Evolutionary conservation across 2,329 filamentous ascomycete species (phyloP).

Genomic region (Torrubiella hemipterigena): DNA sequence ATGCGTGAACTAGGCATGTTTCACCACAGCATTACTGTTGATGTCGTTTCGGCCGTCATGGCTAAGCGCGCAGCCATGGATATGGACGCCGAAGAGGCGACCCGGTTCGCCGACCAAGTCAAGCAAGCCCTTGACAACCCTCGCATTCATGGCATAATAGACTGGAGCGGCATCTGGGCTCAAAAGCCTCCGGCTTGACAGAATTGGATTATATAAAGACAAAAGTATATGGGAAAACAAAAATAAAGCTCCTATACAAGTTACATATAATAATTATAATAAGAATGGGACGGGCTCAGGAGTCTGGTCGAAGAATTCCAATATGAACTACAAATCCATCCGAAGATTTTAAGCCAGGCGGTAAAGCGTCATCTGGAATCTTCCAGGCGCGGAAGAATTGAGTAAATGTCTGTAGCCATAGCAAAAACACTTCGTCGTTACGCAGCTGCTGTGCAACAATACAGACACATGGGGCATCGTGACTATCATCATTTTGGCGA

Average conservation of each 20-base stretch:
- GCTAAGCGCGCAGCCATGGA: slow-evolving; percentile 19
- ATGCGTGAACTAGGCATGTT: slow-evolving; percentile 26
- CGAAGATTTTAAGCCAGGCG: slow-evolving; percentile 14
- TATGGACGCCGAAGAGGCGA: slow-evolving; percentile 20
- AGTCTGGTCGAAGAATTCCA: neutral
- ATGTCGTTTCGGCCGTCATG: slow-evolving; percentile 21
- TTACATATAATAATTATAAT: too few relatives aligned
- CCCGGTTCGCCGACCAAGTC: slow-evolving; percentile 17
- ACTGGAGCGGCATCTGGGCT: slow-evolving; percentile 25
- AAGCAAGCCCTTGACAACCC: slow-evolving; percentile 19
- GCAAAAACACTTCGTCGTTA: slow-evolving; percentile 71
- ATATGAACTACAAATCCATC: neutral
- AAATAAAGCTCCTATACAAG: too few relatives aligned
- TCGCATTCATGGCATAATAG: slow-evolving; percentile 19
- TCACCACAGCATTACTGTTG: slow-evolving; percentile 20
- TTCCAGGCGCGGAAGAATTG: slow-evolving; percentile 63
- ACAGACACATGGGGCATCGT: too few relatives aligned
- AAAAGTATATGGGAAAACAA: too few relatives aligned
- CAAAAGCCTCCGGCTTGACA: slow-evolving; percentile 20
- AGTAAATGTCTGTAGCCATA: slow-evolving; percentile 63
- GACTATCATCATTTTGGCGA: slow-evolving; percentile 18
- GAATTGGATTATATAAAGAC: slow-evolving; percentile 21
- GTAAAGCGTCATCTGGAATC: slow-evolving; percentile 52
- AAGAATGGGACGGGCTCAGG: too few relatives aligned
- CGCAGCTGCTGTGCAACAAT: slow-evolving; percentile 84